Evolutionary conservation across 805 yeast genomes (phyloP).

Genomic region (Kazachstania taianensis): DNA sequence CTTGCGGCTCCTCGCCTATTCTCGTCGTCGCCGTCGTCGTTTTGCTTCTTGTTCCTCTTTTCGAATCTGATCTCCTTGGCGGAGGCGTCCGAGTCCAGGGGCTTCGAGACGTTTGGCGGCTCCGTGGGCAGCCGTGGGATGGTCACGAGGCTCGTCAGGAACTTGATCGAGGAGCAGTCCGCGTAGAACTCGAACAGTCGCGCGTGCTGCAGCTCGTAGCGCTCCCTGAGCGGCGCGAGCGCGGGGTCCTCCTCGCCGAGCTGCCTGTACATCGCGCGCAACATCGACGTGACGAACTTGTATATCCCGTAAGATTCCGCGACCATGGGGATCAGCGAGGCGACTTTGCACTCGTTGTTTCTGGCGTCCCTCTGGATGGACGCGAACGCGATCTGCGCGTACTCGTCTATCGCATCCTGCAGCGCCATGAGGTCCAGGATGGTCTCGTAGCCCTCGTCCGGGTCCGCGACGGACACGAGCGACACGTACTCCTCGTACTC

Average conservation of each 20-base stretch:
- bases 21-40: not conserved
- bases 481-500: conserved; percentile 94
- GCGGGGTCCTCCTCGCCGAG: conserved; percentile 59
- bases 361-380: conserved; percentile 45
- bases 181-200: conserved; percentile 75
- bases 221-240: conserved; percentile 58
- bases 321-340: conserved; percentile 82
- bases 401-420: conserved; percentile 74
- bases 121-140: conserved; percentile 31
- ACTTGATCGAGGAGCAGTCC: conserved; percentile 78
- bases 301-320: conserved; percentile 89
- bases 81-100: conserved; percentile 17
- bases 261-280: conserved; percentile 73
- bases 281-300: conserved; percentile 80
- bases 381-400: conserved; percentile 67
- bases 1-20: not conserved
- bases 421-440: conserved; percentile 74
- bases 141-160: conserved; percentile 63
- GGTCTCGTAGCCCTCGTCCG: conserved; percentile 91
- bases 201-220: conserved; percentile 60
- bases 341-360: conserved; percentile 62
- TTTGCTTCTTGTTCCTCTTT: conserved; percentile 3
- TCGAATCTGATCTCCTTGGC: conserved; percentile 11
- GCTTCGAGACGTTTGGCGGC: conserved; percentile 27
- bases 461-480: conserved; percentile 77